Percentiles rank a stretch among this genome's conserved stretches.
These are phyloP conservation scores for Cadophora luteo-olivacea DNA, from an alignment of 2,329 filamentous ascomycete genomes.

Conservation along the genomic window DNA sequence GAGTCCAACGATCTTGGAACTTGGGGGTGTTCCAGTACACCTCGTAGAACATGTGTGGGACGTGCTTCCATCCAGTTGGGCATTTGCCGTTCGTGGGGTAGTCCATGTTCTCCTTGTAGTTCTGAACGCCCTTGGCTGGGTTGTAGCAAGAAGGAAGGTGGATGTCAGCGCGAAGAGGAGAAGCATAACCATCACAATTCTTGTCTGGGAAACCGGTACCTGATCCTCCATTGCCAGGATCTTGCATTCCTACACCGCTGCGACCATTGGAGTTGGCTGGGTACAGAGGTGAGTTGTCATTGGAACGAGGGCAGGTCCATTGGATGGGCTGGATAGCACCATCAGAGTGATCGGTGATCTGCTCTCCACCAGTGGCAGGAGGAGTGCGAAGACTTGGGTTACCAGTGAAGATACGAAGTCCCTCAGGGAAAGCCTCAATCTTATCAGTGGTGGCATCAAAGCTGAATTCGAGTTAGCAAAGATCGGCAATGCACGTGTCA, in stretches of 20 bases:
- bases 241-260: constrained; percentile 58
- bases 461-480: constrained; percentile 47
- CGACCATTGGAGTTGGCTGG: constrained; percentile 60
- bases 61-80: constrained; percentile 70
- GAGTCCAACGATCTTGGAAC: constrained; percentile 67
- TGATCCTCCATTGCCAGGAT: constrained; percentile 59
- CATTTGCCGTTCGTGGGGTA: constrained; percentile 80
- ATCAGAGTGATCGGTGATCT: constrained; percentile 58
- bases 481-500: not conserved
- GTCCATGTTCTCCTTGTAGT: constrained; percentile 72
- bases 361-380: constrained; percentile 57
- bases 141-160: constrained; percentile 94
- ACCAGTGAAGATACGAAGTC: constrained; percentile 84
- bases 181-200: constrained; percentile 68
- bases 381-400: constrained; percentile 68
- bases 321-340: constrained; percentile 61
- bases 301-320: constrained; percentile 64
- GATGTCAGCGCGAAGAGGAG: constrained; percentile 77
- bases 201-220: constrained; percentile 73
- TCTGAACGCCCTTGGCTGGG: constrained; percentile 59
- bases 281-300: constrained; percentile 58
- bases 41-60: constrained; percentile 83
- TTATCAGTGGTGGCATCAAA: constrained; percentile 69
- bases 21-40: constrained; percentile 80
- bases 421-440: constrained; percentile 75